Percentiles rank a stretch among this genome's conserved stretches.
These are phyloP conservation scores for Crassisporium funariophilum DNA, from an alignment of 768 basidiomycete genomes.

Conservation along the genomic window DNA sequence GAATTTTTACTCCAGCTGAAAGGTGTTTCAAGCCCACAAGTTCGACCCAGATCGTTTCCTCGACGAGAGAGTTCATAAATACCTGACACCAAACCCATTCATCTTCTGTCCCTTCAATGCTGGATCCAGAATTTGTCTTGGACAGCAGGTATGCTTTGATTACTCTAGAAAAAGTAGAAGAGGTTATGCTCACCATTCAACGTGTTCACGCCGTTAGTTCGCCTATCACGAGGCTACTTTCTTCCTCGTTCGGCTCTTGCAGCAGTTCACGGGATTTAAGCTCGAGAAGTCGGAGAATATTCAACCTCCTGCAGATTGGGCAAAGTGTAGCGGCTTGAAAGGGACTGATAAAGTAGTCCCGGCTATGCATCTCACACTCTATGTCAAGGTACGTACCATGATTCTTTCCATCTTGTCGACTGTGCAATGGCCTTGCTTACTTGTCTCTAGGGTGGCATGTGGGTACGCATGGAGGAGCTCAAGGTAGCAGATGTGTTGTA, in stretches of 20 bases:
- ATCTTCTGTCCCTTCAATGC: slow-evolving; percentile 75
- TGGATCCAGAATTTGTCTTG: slow-evolving; percentile 67
- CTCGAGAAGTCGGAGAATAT: slow-evolving; percentile 40
- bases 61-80: slow-evolving; percentile 56
- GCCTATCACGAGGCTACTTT: slow-evolving; percentile 66
- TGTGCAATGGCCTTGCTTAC: too few relatives aligned
- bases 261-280: slow-evolving; percentile 45
- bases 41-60: slow-evolving; percentile 71
- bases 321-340: slow-evolving; percentile 27
- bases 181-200: too few relatives aligned
- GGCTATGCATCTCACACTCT: slow-evolving; percentile 43
- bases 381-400: slow-evolving; percentile 39
- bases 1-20: neutral
- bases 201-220: slow-evolving; percentile 50
- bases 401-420: too few relatives aligned
- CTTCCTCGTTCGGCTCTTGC: slow-evolving; percentile 54
- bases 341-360: slow-evolving; percentile 42
- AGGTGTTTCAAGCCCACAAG: slow-evolving; percentile 36
- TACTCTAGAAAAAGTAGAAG: neutral
- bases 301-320: slow-evolving; percentile 30
- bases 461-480: slow-evolving; percentile 37
- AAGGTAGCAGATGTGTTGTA: neutral
- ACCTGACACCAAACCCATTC: slow-evolving; percentile 61
- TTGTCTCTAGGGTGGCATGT: slow-evolving; percentile 44
- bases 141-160: slow-evolving; percentile 29